These are phyloP conservation scores for Fraxinus ornus DNA, from an alignment of 305 asterid species.

Conservation along the genomic window DNA sequence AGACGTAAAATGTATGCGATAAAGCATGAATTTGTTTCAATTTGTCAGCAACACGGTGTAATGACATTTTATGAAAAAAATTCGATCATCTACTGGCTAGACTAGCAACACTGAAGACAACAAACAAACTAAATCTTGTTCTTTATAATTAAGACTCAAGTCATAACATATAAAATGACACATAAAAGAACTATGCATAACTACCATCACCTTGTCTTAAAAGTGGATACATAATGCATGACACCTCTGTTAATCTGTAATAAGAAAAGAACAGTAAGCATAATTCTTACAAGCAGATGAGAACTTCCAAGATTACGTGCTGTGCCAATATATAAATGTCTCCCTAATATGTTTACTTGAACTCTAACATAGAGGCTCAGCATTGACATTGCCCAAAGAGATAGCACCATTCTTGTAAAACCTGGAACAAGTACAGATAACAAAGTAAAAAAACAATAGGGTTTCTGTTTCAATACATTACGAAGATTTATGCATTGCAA, in stretches of 20 bases:
- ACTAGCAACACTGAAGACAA: neutral
- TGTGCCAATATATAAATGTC: conserved; percentile 88
- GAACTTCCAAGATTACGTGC: conserved; percentile 84
- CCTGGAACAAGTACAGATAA: conserved; percentile 46
- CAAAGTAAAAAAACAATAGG: neutral
- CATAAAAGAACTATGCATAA: conserved; percentile 8
- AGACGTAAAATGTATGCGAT: neutral
- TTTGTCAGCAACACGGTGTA: neutral
- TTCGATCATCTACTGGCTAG: conserved; percentile 4
- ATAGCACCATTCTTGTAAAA: conserved; percentile 78
- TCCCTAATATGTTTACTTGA: conserved; percentile 93
- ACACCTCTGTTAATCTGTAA: neutral
- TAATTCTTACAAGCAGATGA: conserved; percentile 61
- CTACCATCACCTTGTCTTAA: neutral
- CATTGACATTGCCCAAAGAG: conserved; percentile 78
- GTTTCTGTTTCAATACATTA: neutral
- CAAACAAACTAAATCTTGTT: neutral
- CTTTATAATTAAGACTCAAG: neutral
- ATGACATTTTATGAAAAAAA: neutral
- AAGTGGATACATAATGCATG: neutral
- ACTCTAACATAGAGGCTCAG: conserved; percentile 84
- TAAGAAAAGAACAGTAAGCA: conserved; percentile 15
- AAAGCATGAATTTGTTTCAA: neutral
- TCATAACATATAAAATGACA: neutral
- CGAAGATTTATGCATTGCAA: conserved; percentile 2